Percentiles rank a stretch among this genome's conserved stretches.
Evolutionary conservation across 2,329 filamentous ascomycete species (phyloP).

Genomic region (Colletotrichum tropicale): DNA sequence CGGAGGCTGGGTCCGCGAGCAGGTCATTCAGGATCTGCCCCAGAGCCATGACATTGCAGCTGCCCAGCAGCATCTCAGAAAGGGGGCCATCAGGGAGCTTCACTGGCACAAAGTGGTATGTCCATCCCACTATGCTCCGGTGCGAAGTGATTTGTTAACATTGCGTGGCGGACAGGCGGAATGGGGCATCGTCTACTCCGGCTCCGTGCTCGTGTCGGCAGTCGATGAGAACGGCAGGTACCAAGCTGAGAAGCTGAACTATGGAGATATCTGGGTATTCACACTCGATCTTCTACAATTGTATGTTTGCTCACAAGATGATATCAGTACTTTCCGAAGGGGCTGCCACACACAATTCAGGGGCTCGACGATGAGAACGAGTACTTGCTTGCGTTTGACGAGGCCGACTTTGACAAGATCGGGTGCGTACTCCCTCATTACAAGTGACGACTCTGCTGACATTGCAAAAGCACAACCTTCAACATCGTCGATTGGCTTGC

Average conservation of each 20-base stretch:
- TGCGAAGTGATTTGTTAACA: not conserved
- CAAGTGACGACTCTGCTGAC: not conserved
- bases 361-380: constrained; percentile 71
- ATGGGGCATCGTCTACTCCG: constrained; percentile 68
- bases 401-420: constrained; percentile 67
- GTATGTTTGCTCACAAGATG: not conserved
- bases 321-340: constrained; percentile 65
- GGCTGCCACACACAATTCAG: constrained; percentile 66
- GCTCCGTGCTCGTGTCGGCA: constrained; percentile 61
- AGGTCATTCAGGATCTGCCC: constrained; percentile 70
- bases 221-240: constrained; percentile 66
- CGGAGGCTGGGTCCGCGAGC: constrained; percentile 70
- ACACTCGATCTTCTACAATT: not conserved
- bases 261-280: constrained; percentile 59
- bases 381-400: constrained; percentile 70
- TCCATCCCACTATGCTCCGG: not conserved
- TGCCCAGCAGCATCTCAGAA: constrained; percentile 71
- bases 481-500: constrained; percentile 74
- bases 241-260: constrained; percentile 58
- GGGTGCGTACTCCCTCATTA: constrained; percentile 40
- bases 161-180: constrained; percentile 53
- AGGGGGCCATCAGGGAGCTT: constrained; percentile 68
- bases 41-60: constrained; percentile 69
- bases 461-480: constrained; percentile 65
- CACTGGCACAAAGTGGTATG: constrained; percentile 72